A percentile compares a stretch with the other conserved stretches of the same genome.
Conservation (phyloP, 129 eudicot species). For the Scalesia atractyloides region DNA sequence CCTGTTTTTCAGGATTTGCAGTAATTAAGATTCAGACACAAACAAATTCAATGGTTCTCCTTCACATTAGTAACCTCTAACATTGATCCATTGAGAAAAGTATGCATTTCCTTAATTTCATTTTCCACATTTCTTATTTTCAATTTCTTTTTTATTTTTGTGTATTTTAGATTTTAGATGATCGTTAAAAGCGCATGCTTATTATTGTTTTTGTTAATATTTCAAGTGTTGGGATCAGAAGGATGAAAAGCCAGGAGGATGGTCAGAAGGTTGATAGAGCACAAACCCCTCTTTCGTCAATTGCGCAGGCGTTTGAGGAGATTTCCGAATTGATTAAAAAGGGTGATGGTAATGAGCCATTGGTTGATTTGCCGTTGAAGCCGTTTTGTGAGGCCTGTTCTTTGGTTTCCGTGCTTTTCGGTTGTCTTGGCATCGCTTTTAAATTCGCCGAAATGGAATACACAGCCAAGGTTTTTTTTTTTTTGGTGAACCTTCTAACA, state of each 20-base stretch:
- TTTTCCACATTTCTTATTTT: background rate
- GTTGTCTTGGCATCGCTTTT: slow-evolving; percentile 75
- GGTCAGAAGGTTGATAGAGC: slow-evolving; percentile 27
- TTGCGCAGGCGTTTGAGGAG: slow-evolving; percentile 78
- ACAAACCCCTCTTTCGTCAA: slow-evolving; percentile 57
- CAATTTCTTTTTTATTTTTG: background rate
- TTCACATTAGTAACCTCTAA: slow-evolving; percentile 31
- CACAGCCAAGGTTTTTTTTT: slow-evolving; percentile 59
- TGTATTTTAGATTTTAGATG: slow-evolving; percentile 22
- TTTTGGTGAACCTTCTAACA: background rate
- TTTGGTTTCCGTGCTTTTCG: slow-evolving; percentile 72
- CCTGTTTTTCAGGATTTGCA: slow-evolving; percentile 21
- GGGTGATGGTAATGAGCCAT: slow-evolving; percentile 17
- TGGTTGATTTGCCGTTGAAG: slow-evolving; percentile 64
- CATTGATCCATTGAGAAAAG: slow-evolving; percentile 25
- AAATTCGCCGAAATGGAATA: slow-evolving; percentile 84
- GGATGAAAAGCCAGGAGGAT: slow-evolving; percentile 42
- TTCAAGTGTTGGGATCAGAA: slow-evolving; percentile 32
- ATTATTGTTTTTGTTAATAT: slow-evolving; percentile 11
- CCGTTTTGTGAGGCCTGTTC: slow-evolving; percentile 83
- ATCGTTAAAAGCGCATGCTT: background rate
- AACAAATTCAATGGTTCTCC: slow-evolving; percentile 35
- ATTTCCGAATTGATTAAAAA: slow-evolving; percentile 49
- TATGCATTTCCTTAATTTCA: slow-evolving; percentile 21
- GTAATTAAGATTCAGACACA: slow-evolving; percentile 8